Evolutionary conservation across 2,329 filamentous ascomycete species (phyloP), one percentile per base, ranked within the genome.

Genomic region (Coniella vitis): DNA sequence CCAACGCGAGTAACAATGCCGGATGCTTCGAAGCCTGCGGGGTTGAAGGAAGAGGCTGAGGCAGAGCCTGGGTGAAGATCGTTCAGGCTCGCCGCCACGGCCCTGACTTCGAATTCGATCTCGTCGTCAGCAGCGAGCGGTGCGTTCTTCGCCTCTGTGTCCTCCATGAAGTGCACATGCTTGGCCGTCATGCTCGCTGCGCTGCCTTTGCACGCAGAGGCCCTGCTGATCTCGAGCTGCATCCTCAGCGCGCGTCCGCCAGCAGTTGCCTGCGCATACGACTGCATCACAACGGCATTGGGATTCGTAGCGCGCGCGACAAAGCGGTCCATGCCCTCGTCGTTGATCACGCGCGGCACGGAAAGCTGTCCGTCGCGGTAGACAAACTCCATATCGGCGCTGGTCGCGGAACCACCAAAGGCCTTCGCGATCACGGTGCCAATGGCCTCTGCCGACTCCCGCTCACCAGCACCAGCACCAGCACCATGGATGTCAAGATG

Each of bases 401-500:
- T 64, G 5, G 60, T 50, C 3, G 63, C 59, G 1, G 43, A 51
- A 10, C 60, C 57, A 4, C 63, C 61, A 38, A 71, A 71, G 0
- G 65, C 65, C 1, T 61, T 57, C 22, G 57, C 57, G 57, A 70
- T 67, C 0, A 71, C 53, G 14, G 56, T 50, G 7, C 55, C 49
- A 3, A 59, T 57, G 7, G 54, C 56, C 4, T 54, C 53, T 37
- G 61, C 59, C 1, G 56, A 56, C 3, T 63, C 56, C 17, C 20
- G 10, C 0, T 45, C 47, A 0, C 45, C 38, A 10, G 48, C 38
- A 4, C 65, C 65, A 31, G 43, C 47, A 0, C 45, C 38, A 10
- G 48, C 38, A 4, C 65, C 65, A 31, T 75, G 69, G 1, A 76
- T 59, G 42, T 75, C 72, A 0, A 76, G 60, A 1, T 68, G 73